Conservation (phyloP, 345 rosid genomes). For the Trapa incisa region DNA sequence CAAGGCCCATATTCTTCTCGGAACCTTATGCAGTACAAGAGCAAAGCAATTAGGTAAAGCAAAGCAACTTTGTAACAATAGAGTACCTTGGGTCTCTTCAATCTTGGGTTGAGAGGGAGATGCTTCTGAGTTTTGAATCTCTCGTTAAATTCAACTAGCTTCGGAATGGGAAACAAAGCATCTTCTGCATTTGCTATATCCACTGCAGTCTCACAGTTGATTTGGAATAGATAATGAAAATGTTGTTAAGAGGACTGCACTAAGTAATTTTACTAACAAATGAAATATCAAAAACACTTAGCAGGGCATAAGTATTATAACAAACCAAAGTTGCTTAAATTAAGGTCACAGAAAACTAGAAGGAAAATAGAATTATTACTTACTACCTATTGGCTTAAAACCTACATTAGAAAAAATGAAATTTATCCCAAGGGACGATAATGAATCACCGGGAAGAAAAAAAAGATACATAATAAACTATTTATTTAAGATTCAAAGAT, state of each 20-base stretch:
- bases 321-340: not conserved
- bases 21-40: slow-evolving; percentile 20
- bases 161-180: slow-evolving; percentile 60
- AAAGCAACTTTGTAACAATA: not conserved
- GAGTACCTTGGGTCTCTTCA: slow-evolving; percentile 32
- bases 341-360: not conserved
- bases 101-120: slow-evolving; percentile 16
- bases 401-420: not conserved
- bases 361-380: not conserved
- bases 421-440: not conserved
- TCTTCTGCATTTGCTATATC: slow-evolving; percentile 89
- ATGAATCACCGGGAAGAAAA: not conserved
- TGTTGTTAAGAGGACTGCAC: not conserved
- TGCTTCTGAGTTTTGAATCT: slow-evolving; percentile 21
- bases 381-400: not conserved
- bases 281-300: not conserved
- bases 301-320: not conserved
- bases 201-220: slow-evolving; percentile 55
- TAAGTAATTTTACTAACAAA: not conserved
- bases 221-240: slow-evolving; percentile 10
- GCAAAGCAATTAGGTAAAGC: slow-evolving; percentile 6
- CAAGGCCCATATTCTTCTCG: slow-evolving; percentile 17
- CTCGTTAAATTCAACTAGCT: slow-evolving; percentile 32
- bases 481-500: not conserved
- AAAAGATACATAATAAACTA: not conserved